Base-by-base conservation (phyloP, 768 basidiomycete species). In the Xanthoconium stramineum region DNA sequence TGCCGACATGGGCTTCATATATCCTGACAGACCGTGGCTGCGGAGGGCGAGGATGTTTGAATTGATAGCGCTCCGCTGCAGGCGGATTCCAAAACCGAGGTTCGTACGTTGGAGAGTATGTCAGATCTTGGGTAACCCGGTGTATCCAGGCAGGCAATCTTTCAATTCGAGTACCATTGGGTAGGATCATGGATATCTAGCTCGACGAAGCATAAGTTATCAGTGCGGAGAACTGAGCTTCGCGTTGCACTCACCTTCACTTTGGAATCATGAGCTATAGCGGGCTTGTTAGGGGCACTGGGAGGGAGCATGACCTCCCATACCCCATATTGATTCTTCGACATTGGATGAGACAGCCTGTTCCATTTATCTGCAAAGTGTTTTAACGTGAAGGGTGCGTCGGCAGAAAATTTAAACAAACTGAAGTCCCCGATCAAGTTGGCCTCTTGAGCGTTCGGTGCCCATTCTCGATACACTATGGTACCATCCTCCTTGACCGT, bases 51-150 rank as follows among this genome's bases (percentile, higher is more conserved):
- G 80, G 56, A 69, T 98, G 78, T 69, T 93, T 96, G 77, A 96
- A 96, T 30, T 78, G 76, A 76, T 98, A 97, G 47, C 68, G 75
- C 60, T 91, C 76, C 28, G 79, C 74, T 39, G 75, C 66, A 19
- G 92, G 86, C 2, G 97, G 97, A 70, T 98, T 98, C 97, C 97
- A 99, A 74, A 99, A 97, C n/a, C 92, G 86, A 19, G 93, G 91
- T 58, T 99, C 97, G 71, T 96, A 99, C 7, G 91, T 81, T 14
- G 94, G 91, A 17, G 97, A 98, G 42, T 92, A 83, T 47, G 74
- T 69, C 55, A 98, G 76, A 69, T 99, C 94, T 70, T 99, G 97
- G 6, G 96, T 98, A 58, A 98, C 96, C 58, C 96, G 91, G 54
- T 74, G 86, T 65, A 93, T 94, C 97, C 96, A 99, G 5, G 90